phyloP scores from a whole-genome alignment of 2,329 filamentous ascomycete genomes.

The Colletotrichum salicis region DNA sequence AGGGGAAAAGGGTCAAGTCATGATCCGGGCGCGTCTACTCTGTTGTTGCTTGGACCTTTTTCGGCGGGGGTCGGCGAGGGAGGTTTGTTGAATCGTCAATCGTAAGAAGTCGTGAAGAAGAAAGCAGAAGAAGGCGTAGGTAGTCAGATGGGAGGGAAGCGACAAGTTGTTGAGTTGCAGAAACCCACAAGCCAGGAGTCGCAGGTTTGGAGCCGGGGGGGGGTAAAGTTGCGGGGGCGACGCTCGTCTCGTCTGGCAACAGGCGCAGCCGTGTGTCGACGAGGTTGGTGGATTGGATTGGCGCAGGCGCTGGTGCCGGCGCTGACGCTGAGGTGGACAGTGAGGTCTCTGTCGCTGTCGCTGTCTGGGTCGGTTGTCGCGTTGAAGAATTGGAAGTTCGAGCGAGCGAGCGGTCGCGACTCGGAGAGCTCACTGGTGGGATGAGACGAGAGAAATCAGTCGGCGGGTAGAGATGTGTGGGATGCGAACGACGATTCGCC shows the following conservation, averaged over 20 bases:
- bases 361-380: background rate
- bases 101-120: conserved; percentile 9
- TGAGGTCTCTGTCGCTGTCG: background rate
- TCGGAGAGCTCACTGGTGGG: conserved; percentile 19
- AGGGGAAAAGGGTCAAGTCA: conserved; percentile 33
- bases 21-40: conserved; percentile 31
- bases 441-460: conserved; percentile 4
- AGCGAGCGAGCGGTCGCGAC: conserved; percentile 18
- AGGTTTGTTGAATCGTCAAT: conserved; percentile 9
- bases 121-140: conserved; percentile 4
- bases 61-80: background rate
- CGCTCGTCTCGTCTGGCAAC: conserved; percentile 26
- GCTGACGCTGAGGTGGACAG: background rate
- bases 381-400: conserved; percentile 7
- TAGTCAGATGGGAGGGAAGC: conserved; percentile 9
- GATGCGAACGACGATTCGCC: conserved; percentile 17
- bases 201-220: conserved; percentile 33
- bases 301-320: background rate
- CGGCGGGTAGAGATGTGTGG: conserved; percentile 21
- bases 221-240: conserved; percentile 24
- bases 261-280: conserved; percentile 17
- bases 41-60: conserved; percentile 6
- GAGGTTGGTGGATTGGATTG: background rate
- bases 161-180: conserved; percentile 29
- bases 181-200: conserved; percentile 34